Evolutionary conservation across 805 yeast genomes (phyloP).

Genomic region (Candida vartiovaarae): DNA sequence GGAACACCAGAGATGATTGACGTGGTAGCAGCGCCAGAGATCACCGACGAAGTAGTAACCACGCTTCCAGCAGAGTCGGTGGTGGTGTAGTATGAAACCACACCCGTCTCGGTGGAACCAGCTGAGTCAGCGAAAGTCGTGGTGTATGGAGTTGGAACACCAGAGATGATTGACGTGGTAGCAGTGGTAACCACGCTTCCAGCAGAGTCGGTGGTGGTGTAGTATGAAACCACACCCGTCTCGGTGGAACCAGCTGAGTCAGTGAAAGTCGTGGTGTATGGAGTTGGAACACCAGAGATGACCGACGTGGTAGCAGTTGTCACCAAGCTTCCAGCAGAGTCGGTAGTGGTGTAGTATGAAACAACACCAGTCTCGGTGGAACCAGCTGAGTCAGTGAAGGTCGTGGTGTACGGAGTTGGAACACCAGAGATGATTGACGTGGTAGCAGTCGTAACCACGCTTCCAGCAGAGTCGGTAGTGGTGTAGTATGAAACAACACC

Average conservation of each 20-base stretch:
- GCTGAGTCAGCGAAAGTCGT: not conserved
- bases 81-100: conserved; percentile 2
- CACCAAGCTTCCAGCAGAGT: not conserved
- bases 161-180: not conserved
- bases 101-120: conserved; percentile 1
- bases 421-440: too few relatives aligned
- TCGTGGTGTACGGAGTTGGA: not conserved
- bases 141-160: conserved; percentile 1
- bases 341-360: conserved; percentile 3
- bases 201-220: too few relatives aligned
- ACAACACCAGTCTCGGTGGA: conserved; percentile 1
- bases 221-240: too few relatives aligned
- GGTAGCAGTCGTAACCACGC: too few relatives aligned
- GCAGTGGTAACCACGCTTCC: not conserved
- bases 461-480: conserved; percentile 4
- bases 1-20: too few relatives aligned
- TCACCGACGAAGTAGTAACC: conserved; percentile 2
- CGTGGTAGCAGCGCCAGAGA: too few relatives aligned
- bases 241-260: too few relatives aligned
- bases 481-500: conserved; percentile 2
- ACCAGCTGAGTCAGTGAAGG: conserved; percentile 2
- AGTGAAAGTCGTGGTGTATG: too few relatives aligned
- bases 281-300: too few relatives aligned
- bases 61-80: conserved; percentile 2
- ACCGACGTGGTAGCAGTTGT: too few relatives aligned